phyloP scores from a whole-genome alignment of 495 filamentous ascomycete genomes.

The Podospora anserina region DNA sequence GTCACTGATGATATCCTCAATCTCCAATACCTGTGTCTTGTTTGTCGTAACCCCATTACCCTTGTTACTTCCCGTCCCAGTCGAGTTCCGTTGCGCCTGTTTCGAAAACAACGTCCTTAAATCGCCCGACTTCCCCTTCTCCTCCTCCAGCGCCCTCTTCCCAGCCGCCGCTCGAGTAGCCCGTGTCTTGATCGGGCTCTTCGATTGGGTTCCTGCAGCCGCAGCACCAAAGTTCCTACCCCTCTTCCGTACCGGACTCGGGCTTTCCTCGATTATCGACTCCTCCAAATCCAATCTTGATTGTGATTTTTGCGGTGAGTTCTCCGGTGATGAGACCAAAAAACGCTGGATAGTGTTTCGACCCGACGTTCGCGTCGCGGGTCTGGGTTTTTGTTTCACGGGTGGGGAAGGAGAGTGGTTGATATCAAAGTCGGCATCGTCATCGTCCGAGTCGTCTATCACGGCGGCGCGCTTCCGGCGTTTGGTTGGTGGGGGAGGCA shows the following conservation, averaged over 20 bases:
- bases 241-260: conserved; percentile 36
- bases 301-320: background rate
- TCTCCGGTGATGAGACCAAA: conserved; percentile 31
- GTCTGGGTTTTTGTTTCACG: background rate
- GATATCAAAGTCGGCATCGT: conserved; percentile 13
- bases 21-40: conserved; percentile 18
- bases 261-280: conserved; percentile 4
- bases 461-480: conserved; percentile 42
- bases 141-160: conserved; percentile 34
- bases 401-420: background rate
- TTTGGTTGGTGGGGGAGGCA: conserved; percentile 54
- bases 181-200: conserved; percentile 48
- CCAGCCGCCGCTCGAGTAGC: conserved; percentile 29
- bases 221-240: conserved; percentile 18
- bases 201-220: conserved; percentile 31
- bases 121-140: conserved; percentile 47
- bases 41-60: background rate
- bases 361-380: conserved; percentile 21
- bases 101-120: conserved; percentile 52
- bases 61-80: background rate
- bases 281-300: background rate
- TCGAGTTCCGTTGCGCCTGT: conserved; percentile 45
- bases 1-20: conserved; percentile 51
- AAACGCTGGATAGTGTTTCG: conserved; percentile 43
- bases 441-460: conserved; percentile 36